These are phyloP conservation scores for Fallopia convolvulus DNA, from an alignment of 148 eudicot species.

Conservation along the genomic window DNA sequence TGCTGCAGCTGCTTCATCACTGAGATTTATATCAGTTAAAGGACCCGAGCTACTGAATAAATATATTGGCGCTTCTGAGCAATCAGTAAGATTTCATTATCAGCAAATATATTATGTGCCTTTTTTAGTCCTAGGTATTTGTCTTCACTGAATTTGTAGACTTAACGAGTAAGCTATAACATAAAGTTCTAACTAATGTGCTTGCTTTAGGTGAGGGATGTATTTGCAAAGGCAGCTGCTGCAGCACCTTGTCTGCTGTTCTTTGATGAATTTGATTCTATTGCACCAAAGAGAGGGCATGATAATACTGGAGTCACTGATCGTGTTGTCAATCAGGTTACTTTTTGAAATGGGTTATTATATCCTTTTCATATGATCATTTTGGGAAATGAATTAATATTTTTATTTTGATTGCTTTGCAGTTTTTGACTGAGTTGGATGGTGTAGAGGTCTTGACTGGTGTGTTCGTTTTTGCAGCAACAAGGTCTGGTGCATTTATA, in stretches of 20 bases:
- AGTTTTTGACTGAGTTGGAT: conserved; percentile 95
- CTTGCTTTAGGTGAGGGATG: conserved; percentile 79
- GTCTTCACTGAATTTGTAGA: background rate
- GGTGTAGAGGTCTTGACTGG: conserved; percentile 95
- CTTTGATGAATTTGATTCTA: conserved; percentile 98
- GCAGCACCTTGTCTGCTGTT: conserved; percentile 98
- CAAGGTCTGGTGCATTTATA: conserved; percentile 39
- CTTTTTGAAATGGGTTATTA: background rate
- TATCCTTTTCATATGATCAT: background rate
- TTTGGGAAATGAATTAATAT: background rate
- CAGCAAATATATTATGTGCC: background rate
- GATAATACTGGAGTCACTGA: conserved; percentile 99
- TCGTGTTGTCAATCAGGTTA: conserved; percentile 95
- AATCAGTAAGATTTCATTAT: conserved; percentile 59
- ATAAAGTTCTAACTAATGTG: background rate
- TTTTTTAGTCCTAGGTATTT: background rate
- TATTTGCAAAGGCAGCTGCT: conserved; percentile 91
- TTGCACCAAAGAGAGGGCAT: conserved; percentile 99
- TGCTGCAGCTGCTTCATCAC: conserved; percentile 93
- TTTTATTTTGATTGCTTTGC: conserved; percentile 17
- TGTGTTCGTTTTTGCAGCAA: conserved; percentile 97
- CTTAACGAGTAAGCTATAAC: background rate
- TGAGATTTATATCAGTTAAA: conserved; percentile 87
- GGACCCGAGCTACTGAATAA: conserved; percentile 96
- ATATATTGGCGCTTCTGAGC: conserved; percentile 99